Evolutionary conservation across 257 asterid species (phyloP), one percentile per base, ranked within the genome.

Genomic region (Capsicum chinense): DNA sequence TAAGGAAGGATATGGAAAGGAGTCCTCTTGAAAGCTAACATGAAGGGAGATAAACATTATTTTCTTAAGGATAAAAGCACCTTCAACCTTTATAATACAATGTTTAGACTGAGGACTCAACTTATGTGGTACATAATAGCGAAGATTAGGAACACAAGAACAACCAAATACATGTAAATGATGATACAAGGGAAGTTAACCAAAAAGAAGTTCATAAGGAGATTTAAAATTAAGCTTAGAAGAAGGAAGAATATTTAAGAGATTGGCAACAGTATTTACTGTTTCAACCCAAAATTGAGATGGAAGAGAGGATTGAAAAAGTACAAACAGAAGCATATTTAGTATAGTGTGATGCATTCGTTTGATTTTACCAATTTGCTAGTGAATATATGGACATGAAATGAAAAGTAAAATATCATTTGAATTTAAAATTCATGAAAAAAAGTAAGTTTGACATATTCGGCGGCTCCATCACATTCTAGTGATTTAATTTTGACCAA

Each of bases 81-180:
- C 16, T 0, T 13, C 9, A 85, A 2, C 60, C 84, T 11, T 59
- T 84, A 10, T 79, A 52, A 35, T n/a, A 68, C 58, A 84, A 3
- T 63, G 37, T 2, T 0, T n/a, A 3, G 86, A 84, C 19, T n/a
- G 17, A 9, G 58, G 19, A 19, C n/a, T 21, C 0, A 84, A 26
- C 21, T 84, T 84, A 12, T 69, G 17, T 9, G 50, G 14, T 39
- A 0, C 59, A 54, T 7, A 11, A 8, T 21, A 50, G 9, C 84
- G 68, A 11, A n/a, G 78, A 60, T 48, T 48, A 44, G 54, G 37
- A 7, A 58, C 79, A 9, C 21, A 82, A 2, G 54, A 21, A 35
- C 83, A 84, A 21, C 83, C 74, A 62, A 82, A 85, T 3, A 26
- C 21, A 4, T 56, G 79, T 4, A 85, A 73, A 17, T 82, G 44